Evolutionary conservation across 495 filamentous ascomycete genomes (phyloP).

Genomic region (Penicillium verhagenii): DNA sequence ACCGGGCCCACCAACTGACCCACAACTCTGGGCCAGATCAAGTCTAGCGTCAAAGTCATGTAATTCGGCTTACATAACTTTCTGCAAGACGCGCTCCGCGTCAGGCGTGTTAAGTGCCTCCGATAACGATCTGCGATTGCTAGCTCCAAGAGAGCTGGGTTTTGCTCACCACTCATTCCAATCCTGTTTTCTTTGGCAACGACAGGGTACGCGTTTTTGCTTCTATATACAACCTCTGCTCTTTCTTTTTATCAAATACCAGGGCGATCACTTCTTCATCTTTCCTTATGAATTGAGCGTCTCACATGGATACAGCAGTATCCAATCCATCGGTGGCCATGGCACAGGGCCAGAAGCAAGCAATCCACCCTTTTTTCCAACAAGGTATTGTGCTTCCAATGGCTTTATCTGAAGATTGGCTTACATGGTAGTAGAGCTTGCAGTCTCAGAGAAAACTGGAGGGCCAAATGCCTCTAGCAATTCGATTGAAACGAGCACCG

Average conservation of each 20-base stretch:
- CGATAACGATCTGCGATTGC: constrained; percentile 6
- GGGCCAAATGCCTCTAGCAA: not conserved
- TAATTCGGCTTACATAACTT: constrained; percentile 22
- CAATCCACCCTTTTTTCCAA: constrained; percentile 45
- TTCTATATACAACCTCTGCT: too few species aligned
- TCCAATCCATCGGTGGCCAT: constrained; percentile 36
- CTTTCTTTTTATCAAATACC: not conserved
- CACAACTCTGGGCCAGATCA: constrained; percentile 6
- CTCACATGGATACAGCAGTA: constrained; percentile 26
- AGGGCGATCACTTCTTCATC: constrained; percentile 1
- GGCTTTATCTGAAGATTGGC: not conserved
- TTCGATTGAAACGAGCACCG: not conserved
- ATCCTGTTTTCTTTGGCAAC: too few species aligned
- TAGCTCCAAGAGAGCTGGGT: not conserved
- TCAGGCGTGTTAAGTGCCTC: constrained; percentile 22
- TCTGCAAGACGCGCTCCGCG: constrained; percentile 22
- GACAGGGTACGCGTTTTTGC: too few species aligned
- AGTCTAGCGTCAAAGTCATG: constrained; percentile 11
- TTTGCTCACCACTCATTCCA: not conserved
- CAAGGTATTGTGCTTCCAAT: constrained; percentile 26
- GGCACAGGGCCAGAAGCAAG: constrained; percentile 40
- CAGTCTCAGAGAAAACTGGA: not conserved
- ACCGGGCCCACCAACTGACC: constrained; percentile 24
- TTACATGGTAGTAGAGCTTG: not conserved
- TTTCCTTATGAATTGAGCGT: not conserved